These are phyloP conservation scores for Colletotrichum musae DNA, from an alignment of 2,329 filamentous ascomycete genomes.

Conservation along the genomic window DNA sequence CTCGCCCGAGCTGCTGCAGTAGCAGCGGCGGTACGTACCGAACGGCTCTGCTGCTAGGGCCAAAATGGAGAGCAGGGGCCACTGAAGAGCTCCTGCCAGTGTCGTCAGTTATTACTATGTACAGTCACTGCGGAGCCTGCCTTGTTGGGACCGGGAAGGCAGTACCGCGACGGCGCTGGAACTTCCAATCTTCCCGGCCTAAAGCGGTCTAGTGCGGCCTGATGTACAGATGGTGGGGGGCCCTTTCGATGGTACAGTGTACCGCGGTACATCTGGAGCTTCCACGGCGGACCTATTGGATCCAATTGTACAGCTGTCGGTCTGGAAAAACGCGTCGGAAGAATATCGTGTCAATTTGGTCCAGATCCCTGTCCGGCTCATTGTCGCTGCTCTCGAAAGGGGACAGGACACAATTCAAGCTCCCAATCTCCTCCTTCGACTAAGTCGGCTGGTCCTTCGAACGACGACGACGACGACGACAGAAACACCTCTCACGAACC, in stretches of 20 bases:
- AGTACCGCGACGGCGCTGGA: no score
- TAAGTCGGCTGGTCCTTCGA: slow-evolving; percentile 24
- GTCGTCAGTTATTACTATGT: not conserved
- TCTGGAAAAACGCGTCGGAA: slow-evolving; percentile 43
- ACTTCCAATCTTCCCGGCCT: not conserved
- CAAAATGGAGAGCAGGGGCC: slow-evolving; percentile 11
- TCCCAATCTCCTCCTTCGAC: slow-evolving; percentile 13
- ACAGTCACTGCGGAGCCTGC: slow-evolving; percentile 7
- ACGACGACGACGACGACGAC: not conserved
- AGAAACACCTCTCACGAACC: not conserved
- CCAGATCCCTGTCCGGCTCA: slow-evolving; percentile 36
- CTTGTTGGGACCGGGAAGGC: slow-evolving; percentile 7
- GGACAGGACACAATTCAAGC: slow-evolving; percentile 40
- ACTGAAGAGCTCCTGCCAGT: slow-evolving; percentile 15
- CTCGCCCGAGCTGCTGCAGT: not conserved
- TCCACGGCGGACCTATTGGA: slow-evolving; percentile 4
- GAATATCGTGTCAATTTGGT: slow-evolving; percentile 43
- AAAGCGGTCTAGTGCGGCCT: not conserved
- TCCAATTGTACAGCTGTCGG: not conserved
- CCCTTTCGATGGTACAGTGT: not conserved
- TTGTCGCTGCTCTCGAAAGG: slow-evolving; percentile 33
- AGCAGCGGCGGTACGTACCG: slow-evolving; percentile 26
- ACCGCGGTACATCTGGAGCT: slow-evolving; percentile 10
- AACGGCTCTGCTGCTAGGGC: not conserved
- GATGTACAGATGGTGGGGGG: slow-evolving; percentile 7